phyloP scores from a whole-genome alignment of 768 basidiomycete genomes.

The Lyophyllum shimeji region DNA sequence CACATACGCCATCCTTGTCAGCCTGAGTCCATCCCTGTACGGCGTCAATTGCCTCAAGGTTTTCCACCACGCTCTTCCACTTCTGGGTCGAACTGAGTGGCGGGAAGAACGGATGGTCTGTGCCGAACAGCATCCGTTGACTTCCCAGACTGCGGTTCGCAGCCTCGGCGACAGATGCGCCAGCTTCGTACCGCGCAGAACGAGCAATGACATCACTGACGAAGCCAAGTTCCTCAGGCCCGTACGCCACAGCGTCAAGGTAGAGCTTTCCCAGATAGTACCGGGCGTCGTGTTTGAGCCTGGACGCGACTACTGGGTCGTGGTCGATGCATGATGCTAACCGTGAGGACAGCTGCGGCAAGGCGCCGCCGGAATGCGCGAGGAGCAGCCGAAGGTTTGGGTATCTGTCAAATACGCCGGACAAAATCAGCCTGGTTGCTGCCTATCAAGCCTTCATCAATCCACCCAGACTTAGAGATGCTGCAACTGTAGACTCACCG shows the following conservation, averaged over 20 bases:
- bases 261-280: constrained; percentile 81
- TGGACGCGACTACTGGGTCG: constrained; percentile 74
- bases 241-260: constrained; percentile 88
- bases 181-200: constrained; percentile 45
- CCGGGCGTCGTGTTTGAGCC: constrained; percentile 79
- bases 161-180: constrained; percentile 26
- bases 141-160: constrained; percentile 49
- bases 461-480: not conserved
- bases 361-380: constrained; percentile 85
- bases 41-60: constrained; percentile 73
- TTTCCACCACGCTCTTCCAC: constrained; percentile 87
- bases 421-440: constrained; percentile 75
- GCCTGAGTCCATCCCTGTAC: constrained; percentile 60
- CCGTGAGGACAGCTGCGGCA: constrained; percentile 82
- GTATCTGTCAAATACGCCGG: constrained; percentile 79
- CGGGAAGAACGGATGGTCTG: constrained; percentile 91
- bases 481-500: constrained; percentile 44
- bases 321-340: constrained; percentile 84
- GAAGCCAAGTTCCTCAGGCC: constrained; percentile 80
- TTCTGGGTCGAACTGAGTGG: constrained; percentile 66
- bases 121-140: constrained; percentile 73
- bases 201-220: constrained; percentile 71
- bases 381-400: constrained; percentile 75
- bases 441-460: constrained; percentile 40
- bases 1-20: constrained; percentile 66